A percentile compares a stretch with the other conserved stretches of the same genome.
phyloP scores from a whole-genome alignment of 2,329 filamentous ascomycete genomes.

The Exophiala mesophila region DNA sequence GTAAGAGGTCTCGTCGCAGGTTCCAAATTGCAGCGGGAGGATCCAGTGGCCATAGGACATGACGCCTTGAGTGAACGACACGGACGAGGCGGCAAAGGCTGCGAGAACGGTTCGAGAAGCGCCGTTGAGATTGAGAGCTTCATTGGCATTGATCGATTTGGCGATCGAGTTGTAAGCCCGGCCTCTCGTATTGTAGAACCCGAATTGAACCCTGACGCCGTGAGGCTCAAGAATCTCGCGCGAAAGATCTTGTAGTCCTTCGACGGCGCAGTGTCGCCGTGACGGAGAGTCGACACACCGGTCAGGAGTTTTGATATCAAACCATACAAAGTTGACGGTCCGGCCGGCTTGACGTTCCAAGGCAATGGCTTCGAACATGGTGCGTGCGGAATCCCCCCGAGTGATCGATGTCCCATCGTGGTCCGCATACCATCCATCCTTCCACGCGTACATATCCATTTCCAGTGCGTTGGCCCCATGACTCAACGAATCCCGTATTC shows the following conservation, averaged over 20 bases:
- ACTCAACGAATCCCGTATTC: not conserved
- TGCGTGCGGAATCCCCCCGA: not conserved
- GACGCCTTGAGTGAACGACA: conserved; percentile 5
- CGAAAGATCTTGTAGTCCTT: conserved; percentile 17
- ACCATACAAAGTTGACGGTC: conserved; percentile 24
- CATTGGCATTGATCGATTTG: conserved; percentile 6
- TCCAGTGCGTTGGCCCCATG: conserved; percentile 23
- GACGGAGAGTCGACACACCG: conserved; percentile 3
- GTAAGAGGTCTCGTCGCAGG: conserved; percentile 13
- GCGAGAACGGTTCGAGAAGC: conserved; percentile 1
- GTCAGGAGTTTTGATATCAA: conserved; percentile 26
- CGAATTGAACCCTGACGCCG: conserved; percentile 21
- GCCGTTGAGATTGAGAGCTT: conserved; percentile 16
- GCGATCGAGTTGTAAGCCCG: conserved; percentile 12
- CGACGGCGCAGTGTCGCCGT: conserved; percentile 16
- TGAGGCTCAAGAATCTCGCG: conserved; percentile 15
- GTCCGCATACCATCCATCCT: conserved; percentile 23
- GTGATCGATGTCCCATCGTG: conserved; percentile 16
- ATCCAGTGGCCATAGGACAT: conserved; percentile 15
- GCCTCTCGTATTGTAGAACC: conserved; percentile 9
- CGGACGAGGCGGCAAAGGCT: not conserved
- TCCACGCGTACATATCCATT: conserved; percentile 21
- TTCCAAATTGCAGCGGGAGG: conserved; percentile 13
- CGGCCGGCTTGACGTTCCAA: conserved; percentile 5
- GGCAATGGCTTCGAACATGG: conserved; percentile 19